These are phyloP conservation scores for Diaporthe longicolla DNA, from an alignment of 2,329 filamentous ascomycete species.

Conservation along the genomic window DNA sequence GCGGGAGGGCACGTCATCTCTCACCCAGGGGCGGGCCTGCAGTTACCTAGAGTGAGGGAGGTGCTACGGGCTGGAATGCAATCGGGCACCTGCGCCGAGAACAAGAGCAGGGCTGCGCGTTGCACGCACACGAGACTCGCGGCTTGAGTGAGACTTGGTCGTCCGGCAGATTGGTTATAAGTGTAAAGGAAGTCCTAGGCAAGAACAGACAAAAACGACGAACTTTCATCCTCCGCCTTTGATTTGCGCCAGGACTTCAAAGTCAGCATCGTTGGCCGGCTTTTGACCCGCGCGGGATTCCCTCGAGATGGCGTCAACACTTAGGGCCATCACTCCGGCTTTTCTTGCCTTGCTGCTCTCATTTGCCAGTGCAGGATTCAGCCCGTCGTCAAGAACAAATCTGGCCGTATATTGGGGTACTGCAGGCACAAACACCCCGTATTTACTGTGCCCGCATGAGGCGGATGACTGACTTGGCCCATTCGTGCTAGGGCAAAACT, in stretches of 20 bases:
- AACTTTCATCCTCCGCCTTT: not conserved
- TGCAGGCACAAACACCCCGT: conserved; percentile 41
- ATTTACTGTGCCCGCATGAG: not conserved
- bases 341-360: conserved; percentile 45
- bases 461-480: not conserved
- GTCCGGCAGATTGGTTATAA: conserved; percentile 29
- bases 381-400: conserved; percentile 63
- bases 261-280: too few relatives aligned
- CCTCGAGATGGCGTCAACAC: conserved; percentile 25
- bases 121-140: conserved; percentile 14
- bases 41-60: conserved; percentile 19
- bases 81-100: not conserved
- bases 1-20: conserved; percentile 15
- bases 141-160: not conserved
- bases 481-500: conserved; percentile 69
- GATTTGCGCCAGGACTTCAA: too few relatives aligned
- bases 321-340: conserved; percentile 4
- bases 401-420: conserved; percentile 78
- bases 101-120: conserved; percentile 1
- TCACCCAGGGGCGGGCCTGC: not conserved
- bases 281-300: not conserved
- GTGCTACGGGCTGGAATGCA: conserved; percentile 43
- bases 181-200: not conserved
- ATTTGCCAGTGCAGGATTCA: conserved; percentile 58
- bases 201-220: not conserved